A percentile compares a stretch with the other conserved stretches of the same genome.
phyloP scores from a whole-genome alignment of 225 moss, liverwort and hornwort species.

The Neckera pumila region DNA sequence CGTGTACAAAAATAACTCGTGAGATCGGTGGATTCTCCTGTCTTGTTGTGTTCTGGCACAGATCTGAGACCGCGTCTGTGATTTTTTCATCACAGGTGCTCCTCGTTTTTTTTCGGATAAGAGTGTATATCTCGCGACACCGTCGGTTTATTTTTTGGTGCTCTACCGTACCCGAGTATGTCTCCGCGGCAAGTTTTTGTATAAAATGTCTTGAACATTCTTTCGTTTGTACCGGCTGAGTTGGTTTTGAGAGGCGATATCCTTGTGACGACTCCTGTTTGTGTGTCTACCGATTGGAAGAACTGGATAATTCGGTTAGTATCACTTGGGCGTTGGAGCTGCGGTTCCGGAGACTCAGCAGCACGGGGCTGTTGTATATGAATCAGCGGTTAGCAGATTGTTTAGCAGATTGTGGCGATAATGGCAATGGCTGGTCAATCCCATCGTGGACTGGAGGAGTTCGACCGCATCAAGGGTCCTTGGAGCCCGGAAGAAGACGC shows the following conservation, averaged over 20 bases:
- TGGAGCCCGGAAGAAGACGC: slow-evolving; percentile 96
- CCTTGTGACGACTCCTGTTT: background rate
- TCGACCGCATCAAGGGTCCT: slow-evolving; percentile 93
- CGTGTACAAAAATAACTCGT: slow-evolving; percentile 13
- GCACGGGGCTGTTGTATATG: slow-evolving; percentile 27
- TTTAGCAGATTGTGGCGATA: background rate
- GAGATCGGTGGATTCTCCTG: background rate
- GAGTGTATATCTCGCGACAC: slow-evolving; percentile 13
- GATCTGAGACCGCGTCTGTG: slow-evolving; percentile 5
- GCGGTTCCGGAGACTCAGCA: background rate
- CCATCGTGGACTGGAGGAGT: slow-evolving; percentile 47
- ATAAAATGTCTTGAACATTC: slow-evolving; percentile 10
- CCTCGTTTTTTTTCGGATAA: background rate
- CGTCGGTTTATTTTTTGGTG: background rate
- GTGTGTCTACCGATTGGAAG: background rate
- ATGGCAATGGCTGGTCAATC: slow-evolving; percentile 30
- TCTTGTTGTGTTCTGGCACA: background rate
- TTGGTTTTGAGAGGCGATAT: background rate
- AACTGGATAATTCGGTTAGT: slow-evolving; percentile 27
- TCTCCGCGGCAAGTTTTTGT: background rate
- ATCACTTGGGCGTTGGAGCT: background rate
- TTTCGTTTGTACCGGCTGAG: background rate
- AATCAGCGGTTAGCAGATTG: slow-evolving; percentile 16
- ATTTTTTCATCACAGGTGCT: background rate
- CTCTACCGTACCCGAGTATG: background rate